These are phyloP conservation scores for Brassica carinata DNA, from an alignment of 345 rosid species.

Conservation along the genomic window DNA sequence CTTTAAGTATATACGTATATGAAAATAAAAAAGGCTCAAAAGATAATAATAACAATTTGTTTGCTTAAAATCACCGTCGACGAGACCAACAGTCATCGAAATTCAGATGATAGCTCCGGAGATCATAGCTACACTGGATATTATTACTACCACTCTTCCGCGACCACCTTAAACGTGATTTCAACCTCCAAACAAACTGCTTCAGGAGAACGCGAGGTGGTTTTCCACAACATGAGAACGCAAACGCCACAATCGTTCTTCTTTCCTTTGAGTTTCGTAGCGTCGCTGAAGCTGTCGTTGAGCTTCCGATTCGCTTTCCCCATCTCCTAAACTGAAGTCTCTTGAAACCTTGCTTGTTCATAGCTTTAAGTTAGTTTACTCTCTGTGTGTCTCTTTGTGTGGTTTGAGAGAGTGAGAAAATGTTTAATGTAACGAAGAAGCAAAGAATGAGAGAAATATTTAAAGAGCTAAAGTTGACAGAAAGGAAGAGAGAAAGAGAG, in stretches of 20 bases:
- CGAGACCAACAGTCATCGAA: constrained; percentile 45
- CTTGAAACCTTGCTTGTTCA: constrained; percentile 42
- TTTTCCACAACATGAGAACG: constrained; percentile 36
- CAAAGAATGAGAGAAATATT: background rate
- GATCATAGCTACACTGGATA: constrained; percentile 46
- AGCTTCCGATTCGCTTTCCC: constrained; percentile 43
- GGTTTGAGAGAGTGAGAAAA: background rate
- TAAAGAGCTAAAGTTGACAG: background rate
- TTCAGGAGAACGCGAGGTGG: constrained; percentile 27
- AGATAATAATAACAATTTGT: background rate
- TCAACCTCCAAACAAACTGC: constrained; percentile 43
- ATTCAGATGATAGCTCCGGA: constrained; percentile 46
- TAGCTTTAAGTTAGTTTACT: constrained; percentile 6
- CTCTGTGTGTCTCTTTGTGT: background rate
- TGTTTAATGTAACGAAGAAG: background rate
- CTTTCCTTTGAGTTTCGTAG: constrained; percentile 29
- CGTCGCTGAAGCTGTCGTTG: constrained; percentile 10
- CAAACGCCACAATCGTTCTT: constrained; percentile 35
- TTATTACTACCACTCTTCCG: constrained; percentile 31
- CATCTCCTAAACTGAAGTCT: constrained; percentile 41
- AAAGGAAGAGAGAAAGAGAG: background rate
- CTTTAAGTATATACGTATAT: constrained; percentile 6
- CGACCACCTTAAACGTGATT: constrained; percentile 41
- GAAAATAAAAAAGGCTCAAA: background rate
- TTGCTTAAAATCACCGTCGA: constrained; percentile 23